Conservation (phyloP, 768 basidiomycete species). For the Paxillus ammoniavirescens region DNA sequence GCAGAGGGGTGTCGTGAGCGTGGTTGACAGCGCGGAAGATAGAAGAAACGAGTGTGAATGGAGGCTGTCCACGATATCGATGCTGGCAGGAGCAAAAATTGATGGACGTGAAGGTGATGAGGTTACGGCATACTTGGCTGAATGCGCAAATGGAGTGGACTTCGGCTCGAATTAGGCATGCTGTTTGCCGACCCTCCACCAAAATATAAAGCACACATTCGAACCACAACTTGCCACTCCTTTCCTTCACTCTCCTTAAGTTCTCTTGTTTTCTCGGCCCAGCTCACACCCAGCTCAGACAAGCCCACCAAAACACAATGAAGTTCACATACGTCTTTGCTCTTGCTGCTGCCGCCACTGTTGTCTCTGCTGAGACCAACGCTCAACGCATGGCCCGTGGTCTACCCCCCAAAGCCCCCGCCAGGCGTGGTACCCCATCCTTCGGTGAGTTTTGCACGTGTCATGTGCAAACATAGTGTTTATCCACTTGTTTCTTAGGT, state of each 20-base stretch:
- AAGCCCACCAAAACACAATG: slow-evolving; percentile 19
- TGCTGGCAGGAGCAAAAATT: no score
- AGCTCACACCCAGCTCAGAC: not conserved
- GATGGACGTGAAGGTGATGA: not conserved
- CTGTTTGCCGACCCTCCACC: not conserved
- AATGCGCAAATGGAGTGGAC: not conserved
- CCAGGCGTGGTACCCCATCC: slow-evolving; percentile 31
- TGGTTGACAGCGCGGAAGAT: not conserved
- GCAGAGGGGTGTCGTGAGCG: not conserved
- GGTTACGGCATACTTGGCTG: not conserved
- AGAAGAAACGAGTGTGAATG: not conserved
- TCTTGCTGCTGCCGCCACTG: slow-evolving; percentile 36
- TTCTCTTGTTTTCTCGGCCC: slow-evolving; percentile 5
- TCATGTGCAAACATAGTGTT: not conserved
- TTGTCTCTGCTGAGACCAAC: slow-evolving; percentile 48
- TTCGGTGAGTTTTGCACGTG: slow-evolving; percentile 25
- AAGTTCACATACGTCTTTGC: slow-evolving; percentile 33
- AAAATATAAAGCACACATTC: not conserved
- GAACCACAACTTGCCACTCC: not conserved
- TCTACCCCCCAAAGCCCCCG: slow-evolving; percentile 47
- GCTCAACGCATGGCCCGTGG: slow-evolving; percentile 54
- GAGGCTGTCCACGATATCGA: no score
- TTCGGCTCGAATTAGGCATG: not conserved
- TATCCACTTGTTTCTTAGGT: slow-evolving; percentile 20
- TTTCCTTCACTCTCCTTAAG: slow-evolving; percentile 11